Evolutionary conservation across 2,329 filamentous ascomycete species (phyloP).

Genomic region (Thelonectria olida): DNA sequence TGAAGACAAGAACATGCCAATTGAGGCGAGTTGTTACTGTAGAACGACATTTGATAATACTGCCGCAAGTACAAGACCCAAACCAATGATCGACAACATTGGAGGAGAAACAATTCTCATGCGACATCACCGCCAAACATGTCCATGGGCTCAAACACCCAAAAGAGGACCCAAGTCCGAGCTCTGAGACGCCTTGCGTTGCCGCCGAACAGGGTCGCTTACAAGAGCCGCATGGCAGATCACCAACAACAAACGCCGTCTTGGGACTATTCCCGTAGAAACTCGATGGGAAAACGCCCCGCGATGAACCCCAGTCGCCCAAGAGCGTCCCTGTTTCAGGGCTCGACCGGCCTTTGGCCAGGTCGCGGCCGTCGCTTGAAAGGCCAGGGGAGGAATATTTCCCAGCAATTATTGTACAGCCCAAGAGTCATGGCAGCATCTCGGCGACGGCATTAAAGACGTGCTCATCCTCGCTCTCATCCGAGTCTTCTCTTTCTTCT

Average conservation of each 20-base stretch:
- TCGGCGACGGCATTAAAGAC: conserved; percentile 17
- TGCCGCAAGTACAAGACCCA: no score
- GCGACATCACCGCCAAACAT: not conserved
- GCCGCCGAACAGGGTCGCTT: conserved; percentile 23
- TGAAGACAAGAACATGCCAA: no score
- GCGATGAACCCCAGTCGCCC: conserved; percentile 16
- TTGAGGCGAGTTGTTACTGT: no score
- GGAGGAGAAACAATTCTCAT: not conserved
- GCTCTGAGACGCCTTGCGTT: conserved; percentile 33
- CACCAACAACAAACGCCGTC: conserved; percentile 3
- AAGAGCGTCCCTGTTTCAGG: conserved; percentile 34
- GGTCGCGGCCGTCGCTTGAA: conserved; percentile 17
- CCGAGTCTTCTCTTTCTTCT: not conserved
- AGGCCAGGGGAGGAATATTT: conserved; percentile 19
- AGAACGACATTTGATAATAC: no score
- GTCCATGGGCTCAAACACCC: conserved; percentile 2
- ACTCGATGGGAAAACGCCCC: conserved; percentile 6
- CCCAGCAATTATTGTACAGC: conserved; percentile 33
- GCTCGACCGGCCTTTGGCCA: conserved; percentile 15
- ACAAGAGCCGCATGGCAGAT: conserved; percentile 14
- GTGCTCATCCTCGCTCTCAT: not conserved
- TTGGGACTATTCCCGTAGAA: not conserved
- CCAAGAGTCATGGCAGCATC: not conserved
- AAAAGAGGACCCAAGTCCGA: conserved; percentile 28
- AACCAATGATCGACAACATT: no score